Conservation (phyloP, 495 filamentous ascomycete species). For the Aspergillus funiculosus region DNA sequence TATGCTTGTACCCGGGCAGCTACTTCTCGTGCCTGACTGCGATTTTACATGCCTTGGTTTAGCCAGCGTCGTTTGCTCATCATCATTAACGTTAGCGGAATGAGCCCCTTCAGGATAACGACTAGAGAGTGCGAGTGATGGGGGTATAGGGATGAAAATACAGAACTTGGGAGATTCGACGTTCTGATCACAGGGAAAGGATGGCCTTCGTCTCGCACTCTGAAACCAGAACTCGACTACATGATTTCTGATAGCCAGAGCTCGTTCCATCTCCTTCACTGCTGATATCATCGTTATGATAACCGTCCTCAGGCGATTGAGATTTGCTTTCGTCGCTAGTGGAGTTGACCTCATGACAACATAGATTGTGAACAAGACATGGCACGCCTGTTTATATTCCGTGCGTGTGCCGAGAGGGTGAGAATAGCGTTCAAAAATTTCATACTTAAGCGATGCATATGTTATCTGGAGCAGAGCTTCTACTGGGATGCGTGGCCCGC, state of each 20-base stretch:
- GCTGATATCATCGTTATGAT: slow-evolving; percentile 1
- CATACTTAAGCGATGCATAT: background rate
- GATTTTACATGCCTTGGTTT: no score
- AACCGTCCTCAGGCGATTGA: background rate
- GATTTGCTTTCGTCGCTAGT: background rate
- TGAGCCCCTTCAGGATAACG: no score
- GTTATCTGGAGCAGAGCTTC: slow-evolving; percentile 9
- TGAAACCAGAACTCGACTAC: no score
- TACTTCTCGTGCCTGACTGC: no score
- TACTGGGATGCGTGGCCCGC: background rate
- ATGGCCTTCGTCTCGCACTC: no score
- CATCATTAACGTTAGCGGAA: no score
- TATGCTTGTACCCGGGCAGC: background rate
- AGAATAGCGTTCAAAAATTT: background rate
- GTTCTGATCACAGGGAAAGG: no score
- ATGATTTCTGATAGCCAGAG: no score
- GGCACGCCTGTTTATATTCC: background rate
- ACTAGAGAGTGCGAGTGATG: no score
- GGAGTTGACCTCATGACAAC: slow-evolving; percentile 1
- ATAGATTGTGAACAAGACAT: background rate
- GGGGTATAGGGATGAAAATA: no score
- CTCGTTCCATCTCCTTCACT: background rate
- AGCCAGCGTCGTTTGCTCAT: no score
- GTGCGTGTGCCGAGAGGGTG: background rate
- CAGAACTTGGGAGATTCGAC: no score